Evolutionary conservation across 345 rosid genomes (phyloP).

Genomic region (Bruguiera parviflora): DNA sequence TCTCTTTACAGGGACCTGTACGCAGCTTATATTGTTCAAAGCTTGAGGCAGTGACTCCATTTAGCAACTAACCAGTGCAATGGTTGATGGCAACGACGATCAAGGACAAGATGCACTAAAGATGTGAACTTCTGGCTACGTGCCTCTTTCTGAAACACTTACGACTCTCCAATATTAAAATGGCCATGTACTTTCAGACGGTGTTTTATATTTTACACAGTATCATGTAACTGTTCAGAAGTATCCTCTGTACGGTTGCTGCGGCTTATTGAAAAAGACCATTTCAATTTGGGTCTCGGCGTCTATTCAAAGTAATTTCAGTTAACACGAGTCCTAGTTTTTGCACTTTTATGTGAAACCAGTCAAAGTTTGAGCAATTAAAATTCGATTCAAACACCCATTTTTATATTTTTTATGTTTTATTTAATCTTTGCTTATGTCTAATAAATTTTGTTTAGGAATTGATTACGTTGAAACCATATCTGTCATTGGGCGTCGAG

Average conservation of each 20-base stretch:
- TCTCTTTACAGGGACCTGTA: constrained; percentile 80
- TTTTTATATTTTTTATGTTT: too few relatives aligned
- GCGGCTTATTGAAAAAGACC: too few relatives aligned
- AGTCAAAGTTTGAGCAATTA: too few relatives aligned
- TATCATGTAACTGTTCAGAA: background rate
- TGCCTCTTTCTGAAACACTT: constrained; percentile 2
- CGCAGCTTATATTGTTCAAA: constrained; percentile 84
- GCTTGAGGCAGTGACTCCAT: constrained; percentile 62
- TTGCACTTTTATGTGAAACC: too few relatives aligned
- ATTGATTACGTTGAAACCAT: too few relatives aligned
- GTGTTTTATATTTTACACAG: background rate
- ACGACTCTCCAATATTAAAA: background rate
- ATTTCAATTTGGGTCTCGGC: too few relatives aligned
- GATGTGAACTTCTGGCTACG: constrained; percentile 8
- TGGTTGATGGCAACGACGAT: background rate
- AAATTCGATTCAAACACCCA: too few relatives aligned
- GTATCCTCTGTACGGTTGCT: background rate
- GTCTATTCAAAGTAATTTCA: too few relatives aligned
- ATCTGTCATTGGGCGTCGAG: too few relatives aligned
- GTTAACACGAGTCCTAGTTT: too few relatives aligned
- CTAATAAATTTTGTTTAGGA: too few relatives aligned
- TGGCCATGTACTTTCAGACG: background rate
- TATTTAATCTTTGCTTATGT: too few relatives aligned
- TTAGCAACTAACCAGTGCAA: background rate
- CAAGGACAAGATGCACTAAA: background rate